Evolutionary conservation across 2,329 filamentous ascomycete species (phyloP).

Genomic region (Fusarium cyanostomum): DNA sequence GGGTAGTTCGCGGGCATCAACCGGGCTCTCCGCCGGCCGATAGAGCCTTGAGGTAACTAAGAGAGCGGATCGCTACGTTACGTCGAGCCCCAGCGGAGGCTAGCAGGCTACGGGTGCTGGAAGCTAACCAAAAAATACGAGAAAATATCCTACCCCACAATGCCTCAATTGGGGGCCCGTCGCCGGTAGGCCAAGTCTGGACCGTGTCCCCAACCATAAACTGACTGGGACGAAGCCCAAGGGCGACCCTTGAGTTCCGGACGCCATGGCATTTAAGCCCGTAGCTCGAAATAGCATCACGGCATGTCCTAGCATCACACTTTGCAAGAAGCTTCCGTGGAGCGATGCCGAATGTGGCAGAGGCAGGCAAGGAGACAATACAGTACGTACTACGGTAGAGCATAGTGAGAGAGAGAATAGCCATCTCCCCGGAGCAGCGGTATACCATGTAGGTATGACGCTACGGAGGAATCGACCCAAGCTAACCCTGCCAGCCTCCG

Average conservation of each 20-base stretch:
- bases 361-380: background rate
- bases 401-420: background rate
- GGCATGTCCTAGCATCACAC: slow-evolving; percentile 21
- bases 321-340: background rate
- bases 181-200: slow-evolving; percentile 25
- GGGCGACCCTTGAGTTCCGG: background rate
- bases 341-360: background rate
- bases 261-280: slow-evolving; percentile 1
- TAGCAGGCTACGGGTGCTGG: slow-evolving; percentile 1
- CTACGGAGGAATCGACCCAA: slow-evolving; percentile 10
- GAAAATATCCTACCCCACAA: slow-evolving; percentile 35
- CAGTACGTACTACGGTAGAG: no score
- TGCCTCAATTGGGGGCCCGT: slow-evolving; percentile 15
- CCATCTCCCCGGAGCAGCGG: slow-evolving; percentile 2
- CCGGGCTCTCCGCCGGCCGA: slow-evolving; percentile 9
- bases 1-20: background rate
- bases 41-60: background rate
- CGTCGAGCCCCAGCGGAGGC: slow-evolving; percentile 15
- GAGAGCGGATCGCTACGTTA: slow-evolving; percentile 25
- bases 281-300: slow-evolving; percentile 34
- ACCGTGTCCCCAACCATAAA: background rate
- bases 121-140: slow-evolving; percentile 34
- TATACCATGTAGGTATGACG: slow-evolving; percentile 23
- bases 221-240: background rate
- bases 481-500: slow-evolving; percentile 21